phyloP scores from a whole-genome alignment of 2,329 filamentous ascomycete species.

The Microdochium nivale region DNA sequence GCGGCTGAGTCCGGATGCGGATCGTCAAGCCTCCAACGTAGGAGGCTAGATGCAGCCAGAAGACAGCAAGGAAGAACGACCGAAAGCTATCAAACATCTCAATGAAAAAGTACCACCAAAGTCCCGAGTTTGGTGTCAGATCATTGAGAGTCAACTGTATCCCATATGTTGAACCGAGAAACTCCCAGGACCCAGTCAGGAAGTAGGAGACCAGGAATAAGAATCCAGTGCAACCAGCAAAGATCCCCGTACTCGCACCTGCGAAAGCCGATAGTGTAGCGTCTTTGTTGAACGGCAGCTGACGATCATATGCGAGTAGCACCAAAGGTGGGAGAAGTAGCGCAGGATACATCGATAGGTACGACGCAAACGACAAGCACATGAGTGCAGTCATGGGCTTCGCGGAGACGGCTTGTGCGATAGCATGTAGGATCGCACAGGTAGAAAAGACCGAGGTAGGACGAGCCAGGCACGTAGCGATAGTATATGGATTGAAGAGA shows the following conservation, averaged over 20 bases:
- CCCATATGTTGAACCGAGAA: slow-evolving; percentile 82
- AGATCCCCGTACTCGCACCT: slow-evolving; percentile 39
- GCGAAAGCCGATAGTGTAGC: slow-evolving; percentile 40
- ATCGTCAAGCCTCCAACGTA: slow-evolving; percentile 84
- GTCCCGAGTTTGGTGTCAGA: slow-evolving; percentile 84
- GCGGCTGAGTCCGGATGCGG: slow-evolving; percentile 73
- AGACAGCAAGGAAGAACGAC: slow-evolving; percentile 93
- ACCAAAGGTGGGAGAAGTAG: slow-evolving; percentile 77
- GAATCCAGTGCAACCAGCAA: slow-evolving; percentile 44
- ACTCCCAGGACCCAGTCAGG: slow-evolving; percentile 79
- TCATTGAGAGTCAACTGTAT: slow-evolving; percentile 87
- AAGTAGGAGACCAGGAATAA: slow-evolving; percentile 66
- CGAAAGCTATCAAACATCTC: slow-evolving; percentile 99
- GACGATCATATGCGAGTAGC: slow-evolving; percentile 70
- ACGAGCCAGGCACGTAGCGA: slow-evolving; percentile 82
- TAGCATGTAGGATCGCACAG: slow-evolving; percentile 75
- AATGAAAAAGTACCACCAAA: slow-evolving; percentile 99
- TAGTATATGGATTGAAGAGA: slow-evolving; percentile 89
- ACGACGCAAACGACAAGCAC: slow-evolving; percentile 77
- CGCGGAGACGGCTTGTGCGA: slow-evolving; percentile 71
- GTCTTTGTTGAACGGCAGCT: slow-evolving; percentile 23
- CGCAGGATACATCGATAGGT: slow-evolving; percentile 85
- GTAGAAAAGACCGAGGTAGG: slow-evolving; percentile 86
- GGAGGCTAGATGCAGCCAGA: slow-evolving; percentile 88
- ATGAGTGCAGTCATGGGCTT: slow-evolving; percentile 70